These are phyloP conservation scores for Mycosphaerella arachidis DNA, from an alignment of 2,329 filamentous ascomycete species.

Conservation along the genomic window DNA sequence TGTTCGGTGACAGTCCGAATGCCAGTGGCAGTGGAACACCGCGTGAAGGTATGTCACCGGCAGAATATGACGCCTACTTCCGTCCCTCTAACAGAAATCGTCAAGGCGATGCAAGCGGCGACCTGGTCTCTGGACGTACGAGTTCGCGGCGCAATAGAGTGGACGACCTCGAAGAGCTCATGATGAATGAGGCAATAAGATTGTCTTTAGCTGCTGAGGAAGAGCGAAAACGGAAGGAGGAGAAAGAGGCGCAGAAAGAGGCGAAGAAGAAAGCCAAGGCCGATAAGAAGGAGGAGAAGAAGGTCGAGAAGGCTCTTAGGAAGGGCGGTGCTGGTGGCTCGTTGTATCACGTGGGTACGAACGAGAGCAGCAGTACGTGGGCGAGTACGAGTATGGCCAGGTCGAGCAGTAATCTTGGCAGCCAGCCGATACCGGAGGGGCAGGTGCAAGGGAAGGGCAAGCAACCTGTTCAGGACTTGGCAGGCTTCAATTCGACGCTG, in stretches of 20 bases:
- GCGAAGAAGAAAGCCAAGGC: slow-evolving; percentile 82
- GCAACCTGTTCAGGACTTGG: slow-evolving; percentile 41
- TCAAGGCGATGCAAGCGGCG: slow-evolving; percentile 26
- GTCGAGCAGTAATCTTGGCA: slow-evolving; percentile 51
- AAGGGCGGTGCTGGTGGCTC: slow-evolving; percentile 55
- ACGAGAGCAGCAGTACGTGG: slow-evolving; percentile 33
- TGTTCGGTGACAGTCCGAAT: slow-evolving; percentile 48
- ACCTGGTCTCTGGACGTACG: slow-evolving; percentile 39
- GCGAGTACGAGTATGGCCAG: slow-evolving; percentile 31
- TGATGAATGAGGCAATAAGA: slow-evolving; percentile 96
- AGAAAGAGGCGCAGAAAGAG: slow-evolving; percentile 75
- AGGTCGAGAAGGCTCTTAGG: slow-evolving; percentile 63
- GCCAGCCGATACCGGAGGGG: slow-evolving; percentile 35
- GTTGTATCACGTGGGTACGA: slow-evolving; percentile 44
- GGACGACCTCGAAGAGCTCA: slow-evolving; percentile 92
- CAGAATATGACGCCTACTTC: slow-evolving; percentile 18
- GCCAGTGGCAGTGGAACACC: slow-evolving; percentile 45
- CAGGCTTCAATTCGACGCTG: slow-evolving; percentile 41
- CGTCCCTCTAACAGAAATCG: slow-evolving; percentile 16
- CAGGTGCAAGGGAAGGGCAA: slow-evolving; percentile 44
- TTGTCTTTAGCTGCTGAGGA: slow-evolving; percentile 89
- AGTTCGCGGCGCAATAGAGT: slow-evolving; percentile 60
- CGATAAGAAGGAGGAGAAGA: slow-evolving; percentile 60
- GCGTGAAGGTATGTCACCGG: slow-evolving; percentile 28
- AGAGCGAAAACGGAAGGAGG: slow-evolving; percentile 79